Evolutionary conservation across 306 rosid genomes (phyloP).

Genomic region (Astragalus membranaceus): DNA sequence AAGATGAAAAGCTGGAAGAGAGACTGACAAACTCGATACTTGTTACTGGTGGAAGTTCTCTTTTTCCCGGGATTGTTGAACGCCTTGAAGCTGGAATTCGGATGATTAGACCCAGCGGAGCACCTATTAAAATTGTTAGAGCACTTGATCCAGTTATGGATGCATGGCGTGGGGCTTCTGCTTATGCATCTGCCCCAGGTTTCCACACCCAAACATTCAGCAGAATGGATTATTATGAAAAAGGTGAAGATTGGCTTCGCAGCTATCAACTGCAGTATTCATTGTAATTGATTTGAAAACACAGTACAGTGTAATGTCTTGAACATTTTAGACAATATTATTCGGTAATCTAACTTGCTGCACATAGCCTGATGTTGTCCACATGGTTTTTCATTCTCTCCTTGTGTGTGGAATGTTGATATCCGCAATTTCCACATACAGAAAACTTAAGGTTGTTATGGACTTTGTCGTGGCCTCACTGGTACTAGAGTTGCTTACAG

Average conservation of each 20-base stretch:
- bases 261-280: conserved; percentile 59
- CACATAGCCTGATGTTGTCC: background rate
- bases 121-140: conserved; percentile 63
- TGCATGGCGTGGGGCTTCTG: conserved; percentile 96
- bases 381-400: background rate
- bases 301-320: conserved; percentile 9
- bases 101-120: conserved; percentile 78
- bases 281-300: conserved; percentile 22
- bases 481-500: too few species aligned
- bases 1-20: conserved; percentile 40
- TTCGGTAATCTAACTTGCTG: background rate
- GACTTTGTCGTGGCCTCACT: background rate
- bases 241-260: conserved; percentile 89
- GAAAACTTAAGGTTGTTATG: background rate
- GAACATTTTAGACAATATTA: background rate
- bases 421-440: background rate
- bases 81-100: conserved; percentile 83
- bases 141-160: conserved; percentile 84
- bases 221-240: conserved; percentile 67
- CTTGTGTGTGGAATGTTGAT: background rate
- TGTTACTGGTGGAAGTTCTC: conserved; percentile 82
- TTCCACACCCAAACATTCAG: conserved; percentile 79
- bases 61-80: conserved; percentile 68
- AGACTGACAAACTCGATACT: conserved; percentile 64
- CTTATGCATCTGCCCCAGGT: conserved; percentile 55